Evolutionary conservation across 345 rosid genomes (phyloP).

Genomic region (Gossypium mustelinum): DNA sequence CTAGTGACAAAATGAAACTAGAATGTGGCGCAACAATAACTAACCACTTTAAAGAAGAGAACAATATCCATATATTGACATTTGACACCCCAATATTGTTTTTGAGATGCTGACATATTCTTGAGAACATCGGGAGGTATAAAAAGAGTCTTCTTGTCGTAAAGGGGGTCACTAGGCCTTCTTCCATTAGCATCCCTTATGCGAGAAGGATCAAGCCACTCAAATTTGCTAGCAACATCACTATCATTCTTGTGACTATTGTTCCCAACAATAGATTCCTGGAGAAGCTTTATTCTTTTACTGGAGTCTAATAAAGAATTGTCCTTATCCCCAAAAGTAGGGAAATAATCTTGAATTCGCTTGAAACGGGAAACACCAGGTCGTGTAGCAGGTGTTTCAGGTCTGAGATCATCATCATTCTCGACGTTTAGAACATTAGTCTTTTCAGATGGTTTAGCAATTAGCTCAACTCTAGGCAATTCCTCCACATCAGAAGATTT

Average conservation of each 20-base stretch:
- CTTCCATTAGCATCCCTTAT: slow-evolving; percentile 43
- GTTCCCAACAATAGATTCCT: slow-evolving; percentile 30
- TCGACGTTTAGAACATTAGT: slow-evolving; percentile 21
- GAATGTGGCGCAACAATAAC: slow-evolving; percentile 26
- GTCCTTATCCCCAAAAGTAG: slow-evolving; percentile 27
- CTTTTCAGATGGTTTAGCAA: slow-evolving; percentile 26
- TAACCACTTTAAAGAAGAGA: slow-evolving; percentile 97
- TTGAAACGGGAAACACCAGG: slow-evolving; percentile 57
- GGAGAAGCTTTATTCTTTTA: slow-evolving; percentile 57
- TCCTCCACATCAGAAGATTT: slow-evolving; percentile 20
- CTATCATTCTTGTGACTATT: slow-evolving; percentile 31
- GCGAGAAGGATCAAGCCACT: slow-evolving; percentile 73
- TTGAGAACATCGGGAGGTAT: slow-evolving; percentile 67
- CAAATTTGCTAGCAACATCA: slow-evolving; percentile 67
- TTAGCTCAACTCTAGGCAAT: slow-evolving; percentile 19
- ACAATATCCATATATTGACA: slow-evolving; percentile 84
- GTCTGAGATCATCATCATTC: slow-evolving; percentile 43
- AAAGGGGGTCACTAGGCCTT: slow-evolving; percentile 73
- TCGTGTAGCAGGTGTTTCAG: slow-evolving; percentile 69
- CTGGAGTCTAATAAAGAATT: slow-evolving; percentile 32
- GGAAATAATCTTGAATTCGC: slow-evolving; percentile 54
- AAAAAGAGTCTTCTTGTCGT: slow-evolving; percentile 67
- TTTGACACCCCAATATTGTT: slow-evolving; percentile 86
- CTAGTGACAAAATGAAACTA: background rate
- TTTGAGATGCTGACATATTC: slow-evolving; percentile 89